Conservation (phyloP, 768 basidiomycete genomes). For the Dacryopinax primogenitus region DNA sequence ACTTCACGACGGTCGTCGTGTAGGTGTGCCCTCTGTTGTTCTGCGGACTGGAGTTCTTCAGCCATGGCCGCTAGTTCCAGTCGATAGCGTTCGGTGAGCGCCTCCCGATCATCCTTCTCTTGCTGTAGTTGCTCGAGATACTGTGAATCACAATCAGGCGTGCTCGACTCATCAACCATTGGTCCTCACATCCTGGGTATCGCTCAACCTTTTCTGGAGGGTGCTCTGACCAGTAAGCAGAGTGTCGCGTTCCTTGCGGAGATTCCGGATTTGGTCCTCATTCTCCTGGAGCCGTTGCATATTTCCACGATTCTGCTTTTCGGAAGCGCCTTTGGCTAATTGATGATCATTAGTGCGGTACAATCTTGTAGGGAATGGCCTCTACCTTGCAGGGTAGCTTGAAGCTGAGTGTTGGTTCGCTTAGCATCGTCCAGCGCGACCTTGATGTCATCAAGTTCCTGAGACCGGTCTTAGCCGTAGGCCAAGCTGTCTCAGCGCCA, state of each 20-base stretch:
- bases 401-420: slow-evolving; percentile 59
- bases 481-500: neutral
- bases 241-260: slow-evolving; percentile 63
- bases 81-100: slow-evolving; percentile 24
- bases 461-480: neutral
- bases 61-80: slow-evolving; percentile 49
- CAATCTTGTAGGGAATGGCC: neutral
- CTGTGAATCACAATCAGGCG: slow-evolving; percentile 24
- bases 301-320: slow-evolving; percentile 52
- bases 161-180: neutral
- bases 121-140: slow-evolving; percentile 49
- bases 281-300: slow-evolving; percentile 65
- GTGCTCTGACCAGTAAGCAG: slow-evolving; percentile 58
- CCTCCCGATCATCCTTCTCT: slow-evolving; percentile 39
- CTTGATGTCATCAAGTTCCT: slow-evolving; percentile 38
- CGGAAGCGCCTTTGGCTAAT: slow-evolving; percentile 49
- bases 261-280: slow-evolving; percentile 51
- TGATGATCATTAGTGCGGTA: neutral
- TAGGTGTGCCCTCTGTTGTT: slow-evolving; percentile 51
- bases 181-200: slow-evolving; percentile 49
- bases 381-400: slow-evolving; percentile 59
- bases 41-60: slow-evolving; percentile 47
- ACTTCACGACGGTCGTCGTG: slow-evolving; percentile 53
- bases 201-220: slow-evolving; percentile 53
- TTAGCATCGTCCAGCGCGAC: slow-evolving; percentile 54